Base-by-base conservation (phyloP, 495 filamentous ascomycete genomes). In the Trichoderma virens region DNA sequence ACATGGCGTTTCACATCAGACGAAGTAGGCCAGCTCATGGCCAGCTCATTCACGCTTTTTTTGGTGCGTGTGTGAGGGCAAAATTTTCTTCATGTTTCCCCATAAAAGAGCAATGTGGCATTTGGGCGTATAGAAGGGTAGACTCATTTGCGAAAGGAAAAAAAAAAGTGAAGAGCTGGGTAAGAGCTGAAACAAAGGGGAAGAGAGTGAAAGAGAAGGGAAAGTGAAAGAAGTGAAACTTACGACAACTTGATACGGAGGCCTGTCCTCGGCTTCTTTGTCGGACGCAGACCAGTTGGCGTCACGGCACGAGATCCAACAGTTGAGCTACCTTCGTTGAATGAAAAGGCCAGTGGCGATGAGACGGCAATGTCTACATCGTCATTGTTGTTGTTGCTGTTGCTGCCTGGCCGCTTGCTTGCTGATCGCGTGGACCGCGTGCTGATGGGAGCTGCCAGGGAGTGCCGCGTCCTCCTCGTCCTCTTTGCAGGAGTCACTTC, bases 241-340 rank as follows among this genome's bases (percentile, higher is more conserved):
- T 78, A 90, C 87, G 87, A 90, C 68, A 78, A 85, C 77, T 88
- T 90, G 65, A 88, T 81, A 56, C 85, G 82, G 64, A 86, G 78
- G 63, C 83, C 79, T 59, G 78, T 81, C 67, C 83, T 82, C 20
- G 74, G 68, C 67, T 79, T 84, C 75, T 86, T 86, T 65, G 75
- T 71, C 38, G 85, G 77, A 43, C 82, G 80, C 45, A 76, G 70
- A 18, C 73, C 76, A 30, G 67, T 74, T 11, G 85, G 85, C 18
- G 85, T 88, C 31, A 76, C 80, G 13, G 83, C 83, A 67, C 85
- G 79, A 20, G 83, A 85, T 62, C 75, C 76, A 34, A 76, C 71
- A 14, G 74, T 71, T 7, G 79, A 82, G 31, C 75, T 79, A 25
- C 77, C 71, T 31, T 73, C 75, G 27, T 71, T 64, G 34, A 30